A percentile compares a stretch with the other conserved stretches of the same genome.
Evolutionary conservation across 352 stramenopile species (phyloP).

Genomic region (Phytophthora syringae): DNA sequence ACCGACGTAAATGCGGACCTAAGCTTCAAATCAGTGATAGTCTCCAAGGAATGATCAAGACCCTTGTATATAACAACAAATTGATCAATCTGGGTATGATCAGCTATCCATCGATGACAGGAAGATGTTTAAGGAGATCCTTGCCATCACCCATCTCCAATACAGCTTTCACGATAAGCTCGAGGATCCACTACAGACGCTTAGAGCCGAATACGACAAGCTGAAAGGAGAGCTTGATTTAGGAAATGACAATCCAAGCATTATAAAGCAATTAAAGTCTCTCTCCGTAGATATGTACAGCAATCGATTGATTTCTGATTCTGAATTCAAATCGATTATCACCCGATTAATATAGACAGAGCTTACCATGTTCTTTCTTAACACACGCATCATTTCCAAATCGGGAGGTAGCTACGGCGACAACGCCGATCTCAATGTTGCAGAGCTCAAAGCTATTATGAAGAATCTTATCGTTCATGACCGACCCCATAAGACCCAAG

Average conservation of each 20-base stretch:
- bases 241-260: conserved; percentile 22
- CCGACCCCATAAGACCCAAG: conserved; percentile 15
- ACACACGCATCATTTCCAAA: conserved; percentile 10
- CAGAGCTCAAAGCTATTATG: conserved; percentile 17
- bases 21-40: conserved; percentile 5
- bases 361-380: conserved; percentile 17
- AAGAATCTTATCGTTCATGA: conserved; percentile 20
- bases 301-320: no score
- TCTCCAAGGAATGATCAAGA: conserved; percentile 4
- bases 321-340: conserved; percentile 14
- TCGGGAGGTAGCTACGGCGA: conserved; percentile 18
- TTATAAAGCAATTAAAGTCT: conserved; percentile 6
- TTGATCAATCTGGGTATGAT: conserved; percentile 10
- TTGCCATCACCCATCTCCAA: conserved; percentile 11
- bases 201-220: conserved; percentile 23
- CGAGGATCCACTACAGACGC: not conserved
- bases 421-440: conserved; percentile 8
- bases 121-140: conserved; percentile 16
- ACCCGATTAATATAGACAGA: conserved; percentile 18
- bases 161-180: conserved; percentile 16
- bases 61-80: conserved; percentile 11
- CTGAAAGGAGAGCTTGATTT: conserved; percentile 19
- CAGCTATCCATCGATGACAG: conserved; percentile 10
- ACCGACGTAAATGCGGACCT: not conserved
- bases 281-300: not conserved